A percentile compares a stretch with the other conserved stretches of the same genome.
phyloP scores from a whole-genome alignment of 2,329 filamentous ascomycete genomes.

The Fonsecaea monophora region DNA sequence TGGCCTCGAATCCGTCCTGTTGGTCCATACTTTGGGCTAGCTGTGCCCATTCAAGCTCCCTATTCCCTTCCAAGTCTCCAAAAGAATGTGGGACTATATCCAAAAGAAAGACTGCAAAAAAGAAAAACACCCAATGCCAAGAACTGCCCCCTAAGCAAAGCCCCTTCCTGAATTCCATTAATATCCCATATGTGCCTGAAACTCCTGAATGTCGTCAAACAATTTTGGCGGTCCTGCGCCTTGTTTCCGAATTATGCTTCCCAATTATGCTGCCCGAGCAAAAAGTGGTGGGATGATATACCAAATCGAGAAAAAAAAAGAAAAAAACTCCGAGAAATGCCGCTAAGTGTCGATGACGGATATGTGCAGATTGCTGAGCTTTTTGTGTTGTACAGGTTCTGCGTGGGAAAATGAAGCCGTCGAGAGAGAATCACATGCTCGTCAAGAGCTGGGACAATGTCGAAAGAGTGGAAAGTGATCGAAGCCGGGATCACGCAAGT shows the following conservation, averaged over 20 bases:
- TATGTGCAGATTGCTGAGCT: conserved; percentile 23
- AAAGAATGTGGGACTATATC: conserved; percentile 5
- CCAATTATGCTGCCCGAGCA: conserved; percentile 18
- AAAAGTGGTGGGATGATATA: conserved; percentile 6
- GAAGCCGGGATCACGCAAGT: conserved; percentile 24
- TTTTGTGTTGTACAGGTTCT: conserved; percentile 55
- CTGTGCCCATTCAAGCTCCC: conserved; percentile 11
- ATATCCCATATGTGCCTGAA: conserved; percentile 5
- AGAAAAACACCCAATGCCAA: not conserved
- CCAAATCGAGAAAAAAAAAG: not conserved
- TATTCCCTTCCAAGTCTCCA: conserved; percentile 6
- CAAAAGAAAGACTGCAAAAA: conserved; percentile 4
- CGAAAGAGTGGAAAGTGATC: conserved; percentile 22
- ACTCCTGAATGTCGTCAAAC: conserved; percentile 16
- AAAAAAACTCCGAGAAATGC: conserved; percentile 19
- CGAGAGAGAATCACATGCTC: conserved; percentile 14
- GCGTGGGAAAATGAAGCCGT: conserved; percentile 59
- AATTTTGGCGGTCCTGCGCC: conserved; percentile 20
- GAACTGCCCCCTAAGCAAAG: conserved; percentile 16
- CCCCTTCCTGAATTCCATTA: conserved; percentile 13
- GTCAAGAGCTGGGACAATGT: conserved; percentile 23
- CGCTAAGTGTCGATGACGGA: conserved; percentile 24
- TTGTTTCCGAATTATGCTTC: conserved; percentile 8
- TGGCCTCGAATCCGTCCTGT: conserved; percentile 25
- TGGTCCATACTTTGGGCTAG: conserved; percentile 18